A percentile compares a stretch with the other conserved stretches of the same genome.
Evolutionary conservation across 176 grass and related monocot genomes (phyloP).

Genomic region (Saccharum officinarum): DNA sequence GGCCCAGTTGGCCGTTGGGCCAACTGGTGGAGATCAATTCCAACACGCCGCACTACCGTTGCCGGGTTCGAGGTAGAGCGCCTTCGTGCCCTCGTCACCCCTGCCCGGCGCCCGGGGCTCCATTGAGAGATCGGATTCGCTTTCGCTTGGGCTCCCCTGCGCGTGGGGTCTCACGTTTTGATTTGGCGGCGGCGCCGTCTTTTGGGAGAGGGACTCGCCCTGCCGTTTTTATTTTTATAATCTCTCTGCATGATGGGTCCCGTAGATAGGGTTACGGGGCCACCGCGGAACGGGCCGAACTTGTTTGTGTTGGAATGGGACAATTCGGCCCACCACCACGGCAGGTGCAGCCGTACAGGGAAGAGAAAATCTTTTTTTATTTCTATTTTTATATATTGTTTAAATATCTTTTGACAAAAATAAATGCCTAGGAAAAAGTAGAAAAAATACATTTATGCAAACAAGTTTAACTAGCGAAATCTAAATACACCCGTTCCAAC

Average conservation of each 20-base stretch:
- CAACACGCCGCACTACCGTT: background rate
- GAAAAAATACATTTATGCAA: no score
- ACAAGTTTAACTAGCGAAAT: no score
- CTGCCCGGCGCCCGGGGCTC: conserved; percentile 29
- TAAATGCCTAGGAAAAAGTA: no score
- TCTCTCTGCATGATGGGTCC: conserved; percentile 29
- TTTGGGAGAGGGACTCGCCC: background rate
- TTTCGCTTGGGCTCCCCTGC: background rate
- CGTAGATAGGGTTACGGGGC: conserved; percentile 27
- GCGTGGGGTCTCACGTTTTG: background rate
- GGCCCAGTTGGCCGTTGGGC: no score
- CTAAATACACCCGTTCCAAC: no score
- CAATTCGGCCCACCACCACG: conserved; percentile 33
- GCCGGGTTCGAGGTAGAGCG: conserved; percentile 12
- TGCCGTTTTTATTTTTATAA: background rate
- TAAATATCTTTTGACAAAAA: no score
- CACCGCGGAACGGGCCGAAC: background rate
- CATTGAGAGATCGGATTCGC: conserved; percentile 42
- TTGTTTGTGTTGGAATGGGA: background rate
- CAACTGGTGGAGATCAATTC: no score
- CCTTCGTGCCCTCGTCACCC: conserved; percentile 27
- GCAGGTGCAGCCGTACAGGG: background rate
- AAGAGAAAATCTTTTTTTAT: background rate
- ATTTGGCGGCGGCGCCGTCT: conserved; percentile 35
- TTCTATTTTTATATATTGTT: no score